Conservation (phyloP, 1,284 basidiomycete species). For the Ceratobasidium sp. region DNA sequence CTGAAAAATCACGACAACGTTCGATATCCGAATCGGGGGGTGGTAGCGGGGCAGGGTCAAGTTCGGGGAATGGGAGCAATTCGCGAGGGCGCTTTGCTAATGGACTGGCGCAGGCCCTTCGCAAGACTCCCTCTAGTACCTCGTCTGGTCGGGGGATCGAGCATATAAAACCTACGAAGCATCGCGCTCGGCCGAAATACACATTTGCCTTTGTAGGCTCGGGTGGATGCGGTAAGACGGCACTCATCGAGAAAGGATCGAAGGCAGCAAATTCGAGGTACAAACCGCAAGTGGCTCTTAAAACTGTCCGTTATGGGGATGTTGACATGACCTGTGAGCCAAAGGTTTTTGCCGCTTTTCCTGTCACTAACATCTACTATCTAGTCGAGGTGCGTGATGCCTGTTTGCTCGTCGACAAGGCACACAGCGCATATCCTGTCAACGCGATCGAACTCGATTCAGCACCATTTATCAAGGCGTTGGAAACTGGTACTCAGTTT, state of each 20-base stretch:
- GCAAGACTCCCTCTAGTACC: slow-evolving; percentile 8
- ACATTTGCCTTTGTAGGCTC: slow-evolving; percentile 68
- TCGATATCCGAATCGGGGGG: slow-evolving; percentile 33
- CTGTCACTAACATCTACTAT: background rate
- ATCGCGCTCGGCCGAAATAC: slow-evolving; percentile 28
- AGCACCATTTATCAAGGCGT: slow-evolving; percentile 47
- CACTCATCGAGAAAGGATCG: slow-evolving; percentile 69
- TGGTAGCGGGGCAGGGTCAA: slow-evolving; percentile 15
- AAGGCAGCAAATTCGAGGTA: slow-evolving; percentile 53
- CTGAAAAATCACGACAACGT: slow-evolving; percentile 22
- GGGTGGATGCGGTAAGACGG: slow-evolving; percentile 71
- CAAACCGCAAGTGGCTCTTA: slow-evolving; percentile 48
- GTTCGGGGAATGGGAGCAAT: slow-evolving; percentile 21
- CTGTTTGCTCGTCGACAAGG: slow-evolving; percentile 26
- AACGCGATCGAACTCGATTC: slow-evolving; percentile 65
- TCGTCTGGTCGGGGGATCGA: slow-evolving; percentile 34
- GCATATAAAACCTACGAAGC: slow-evolving; percentile 27
- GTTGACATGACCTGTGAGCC: slow-evolving; percentile 56
- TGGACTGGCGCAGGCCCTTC: slow-evolving; percentile 11
- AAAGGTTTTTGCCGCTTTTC: slow-evolving; percentile 1
- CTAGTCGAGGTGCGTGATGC: slow-evolving; percentile 26
- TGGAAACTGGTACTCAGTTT: slow-evolving; percentile 43
- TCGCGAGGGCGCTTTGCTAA: slow-evolving; percentile 16
- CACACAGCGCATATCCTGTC: slow-evolving; percentile 47
- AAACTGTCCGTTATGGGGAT: slow-evolving; percentile 44